A percentile compares a stretch with the other conserved stretches of the same genome.
Evolutionary conservation across 495 filamentous ascomycete genomes (phyloP).

Genomic region (Aspergillus indologenus): DNA sequence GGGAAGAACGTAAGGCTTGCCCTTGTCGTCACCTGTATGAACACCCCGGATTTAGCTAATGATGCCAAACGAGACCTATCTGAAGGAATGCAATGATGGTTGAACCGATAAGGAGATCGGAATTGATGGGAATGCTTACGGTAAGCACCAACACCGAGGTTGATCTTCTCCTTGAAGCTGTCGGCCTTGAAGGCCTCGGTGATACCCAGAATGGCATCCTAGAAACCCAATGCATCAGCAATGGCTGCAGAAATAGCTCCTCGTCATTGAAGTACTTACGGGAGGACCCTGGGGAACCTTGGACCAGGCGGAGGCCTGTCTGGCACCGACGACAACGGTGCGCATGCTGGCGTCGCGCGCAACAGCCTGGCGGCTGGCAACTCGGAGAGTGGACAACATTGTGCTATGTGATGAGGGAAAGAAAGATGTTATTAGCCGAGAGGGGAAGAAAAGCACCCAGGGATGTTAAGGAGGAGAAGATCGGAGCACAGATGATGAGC

Average conservation of each 20-base stretch:
- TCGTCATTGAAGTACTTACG: slow-evolving; percentile 53
- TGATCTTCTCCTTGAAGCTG: slow-evolving; percentile 88
- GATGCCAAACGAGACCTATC: not conserved
- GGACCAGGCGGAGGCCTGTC: slow-evolving; percentile 80
- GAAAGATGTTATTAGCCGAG: slow-evolving; percentile 15
- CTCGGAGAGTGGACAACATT: slow-evolving; percentile 58
- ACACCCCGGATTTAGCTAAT: not conserved
- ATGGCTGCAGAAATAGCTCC: slow-evolving; percentile 17
- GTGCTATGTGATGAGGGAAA: slow-evolving; percentile 14
- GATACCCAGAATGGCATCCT: slow-evolving; percentile 89
- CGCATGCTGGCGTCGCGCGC: slow-evolving; percentile 45
- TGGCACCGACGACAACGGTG: slow-evolving; percentile 51
- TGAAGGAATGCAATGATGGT: not conserved
- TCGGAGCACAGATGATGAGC: slow-evolving; percentile 14
- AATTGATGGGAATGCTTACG: slow-evolving; percentile 32
- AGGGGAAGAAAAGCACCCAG: slow-evolving; percentile 13
- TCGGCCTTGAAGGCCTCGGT: slow-evolving; percentile 99
- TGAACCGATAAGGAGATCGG: too few species aligned
- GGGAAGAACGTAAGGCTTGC: slow-evolving; percentile 95
- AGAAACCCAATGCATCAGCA: slow-evolving; percentile 28
- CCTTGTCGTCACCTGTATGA: slow-evolving; percentile 74
- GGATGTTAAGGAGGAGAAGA: slow-evolving; percentile 16
- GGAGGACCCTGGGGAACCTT: slow-evolving; percentile 90
- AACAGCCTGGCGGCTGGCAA: slow-evolving; percentile 53
- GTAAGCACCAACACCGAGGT: slow-evolving; percentile 71